These are phyloP conservation scores for Candida smagusa DNA, from an alignment of 1,139 yeast species.

Conservation along the genomic window DNA sequence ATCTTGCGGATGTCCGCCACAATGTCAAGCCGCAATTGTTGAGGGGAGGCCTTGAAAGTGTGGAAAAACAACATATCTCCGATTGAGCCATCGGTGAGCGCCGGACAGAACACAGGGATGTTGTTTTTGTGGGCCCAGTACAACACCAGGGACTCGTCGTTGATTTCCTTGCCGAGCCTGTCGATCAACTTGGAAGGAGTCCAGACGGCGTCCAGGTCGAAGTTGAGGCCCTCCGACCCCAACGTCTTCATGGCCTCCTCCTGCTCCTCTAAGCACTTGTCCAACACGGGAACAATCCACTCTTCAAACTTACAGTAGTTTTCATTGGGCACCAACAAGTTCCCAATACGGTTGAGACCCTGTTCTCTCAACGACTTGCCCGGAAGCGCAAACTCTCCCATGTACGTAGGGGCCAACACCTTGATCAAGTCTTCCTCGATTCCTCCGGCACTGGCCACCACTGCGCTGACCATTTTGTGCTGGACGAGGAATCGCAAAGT, in stretches of 20 bases:
- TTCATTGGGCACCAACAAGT: conserved; percentile 93
- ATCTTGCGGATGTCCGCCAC: conserved; percentile 90
- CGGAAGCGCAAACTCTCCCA: conserved; percentile 83
- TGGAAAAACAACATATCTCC: conserved; percentile 99
- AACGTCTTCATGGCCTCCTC: conserved; percentile 58
- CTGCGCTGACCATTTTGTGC: conserved; percentile 89
- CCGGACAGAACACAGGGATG: conserved; percentile 96
- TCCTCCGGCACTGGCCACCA: conserved; percentile 97
- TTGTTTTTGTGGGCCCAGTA: conserved; percentile 98
- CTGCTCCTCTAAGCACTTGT: conserved; percentile 85
- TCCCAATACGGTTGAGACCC: conserved; percentile 97
- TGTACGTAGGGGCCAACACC: conserved; percentile 90
- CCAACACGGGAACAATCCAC: conserved; percentile 95
- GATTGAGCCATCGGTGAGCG: conserved; percentile 94
- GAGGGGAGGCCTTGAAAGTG: conserved; percentile 90
- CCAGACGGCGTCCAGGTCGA: conserved; percentile 57
- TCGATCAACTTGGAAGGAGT: conserved; percentile 92
- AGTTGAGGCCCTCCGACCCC: conserved; percentile 55
- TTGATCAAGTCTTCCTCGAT: conserved; percentile 96
- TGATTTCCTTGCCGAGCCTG: conserved; percentile 90
- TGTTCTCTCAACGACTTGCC: conserved; percentile 85
- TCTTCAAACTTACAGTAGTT: conserved; percentile 96
- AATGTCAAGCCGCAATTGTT: conserved; percentile 83
- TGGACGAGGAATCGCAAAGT: conserved; percentile 86
- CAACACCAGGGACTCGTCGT: conserved; percentile 88